Percentiles rank a stretch among this genome's conserved stretches.
These are phyloP conservation scores for Cylindricascospora bacillispora DNA, from an alignment of 1,139 yeast genomes.

Conservation along the genomic window DNA sequence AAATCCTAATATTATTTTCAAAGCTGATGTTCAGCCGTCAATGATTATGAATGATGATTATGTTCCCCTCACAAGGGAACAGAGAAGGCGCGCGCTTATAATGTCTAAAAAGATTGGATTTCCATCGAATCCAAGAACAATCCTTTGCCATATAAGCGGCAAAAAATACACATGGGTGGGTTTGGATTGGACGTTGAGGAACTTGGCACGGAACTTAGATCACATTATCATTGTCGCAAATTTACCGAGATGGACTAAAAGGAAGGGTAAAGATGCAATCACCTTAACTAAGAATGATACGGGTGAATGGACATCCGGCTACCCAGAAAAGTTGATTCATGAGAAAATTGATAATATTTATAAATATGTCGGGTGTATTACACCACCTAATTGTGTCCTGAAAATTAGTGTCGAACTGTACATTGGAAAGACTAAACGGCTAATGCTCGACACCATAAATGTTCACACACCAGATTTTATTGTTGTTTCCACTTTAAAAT, in stretches of 20 bases:
- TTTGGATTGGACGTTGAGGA: slow-evolving; percentile 49
- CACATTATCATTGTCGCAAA: slow-evolving; percentile 44
- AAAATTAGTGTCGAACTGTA: slow-evolving; percentile 52
- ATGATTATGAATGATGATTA: slow-evolving; percentile 12
- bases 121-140: slow-evolving; percentile 34
- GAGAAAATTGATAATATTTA: slow-evolving; percentile 30
- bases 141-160: slow-evolving; percentile 55
- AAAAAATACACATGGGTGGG: slow-evolving; percentile 71
- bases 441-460: slow-evolving; percentile 47
- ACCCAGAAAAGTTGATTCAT: slow-evolving; percentile 14
- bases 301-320: slow-evolving; percentile 23
- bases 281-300: slow-evolving; percentile 17
- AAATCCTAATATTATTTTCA: slow-evolving; percentile 14
- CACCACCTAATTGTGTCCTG: slow-evolving; percentile 35
- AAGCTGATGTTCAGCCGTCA: slow-evolving; percentile 5
- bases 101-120: slow-evolving; percentile 17
- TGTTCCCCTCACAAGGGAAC: slow-evolving; percentile 16
- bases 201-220: slow-evolving; percentile 49
- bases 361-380: slow-evolving; percentile 35
- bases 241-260: slow-evolving; percentile 20
- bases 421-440: slow-evolving; percentile 45
- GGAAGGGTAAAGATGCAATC: slow-evolving; percentile 11
- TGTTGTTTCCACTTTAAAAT: slow-evolving; percentile 13
- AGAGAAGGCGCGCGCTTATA: slow-evolving; percentile 15
- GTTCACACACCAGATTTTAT: slow-evolving; percentile 53